Evolutionary conservation across 106 monocot genomes (phyloP).

Genomic region (Chionographis japonica): DNA sequence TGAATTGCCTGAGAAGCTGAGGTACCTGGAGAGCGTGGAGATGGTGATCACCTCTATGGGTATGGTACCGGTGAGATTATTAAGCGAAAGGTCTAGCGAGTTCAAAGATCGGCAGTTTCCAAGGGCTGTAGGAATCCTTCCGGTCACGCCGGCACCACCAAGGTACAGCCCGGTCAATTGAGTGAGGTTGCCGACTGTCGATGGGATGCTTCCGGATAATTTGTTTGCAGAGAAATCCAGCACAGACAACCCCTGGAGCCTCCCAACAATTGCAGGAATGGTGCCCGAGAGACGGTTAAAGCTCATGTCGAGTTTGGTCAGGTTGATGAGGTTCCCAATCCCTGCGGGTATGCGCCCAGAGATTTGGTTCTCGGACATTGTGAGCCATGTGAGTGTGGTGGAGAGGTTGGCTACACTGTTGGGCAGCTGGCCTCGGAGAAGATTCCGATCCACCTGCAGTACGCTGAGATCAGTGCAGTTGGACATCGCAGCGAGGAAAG

Average conservation of each 20-base stretch:
- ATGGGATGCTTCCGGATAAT: constrained; percentile 12
- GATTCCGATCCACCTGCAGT: not conserved
- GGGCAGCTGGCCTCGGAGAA: not conserved
- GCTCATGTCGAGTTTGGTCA: not conserved
- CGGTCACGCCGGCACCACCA: not conserved
- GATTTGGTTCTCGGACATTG: constrained; percentile 1
- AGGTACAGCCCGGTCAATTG: not conserved
- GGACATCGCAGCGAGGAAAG: constrained; percentile 14
- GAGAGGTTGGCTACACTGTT: constrained; percentile 11
- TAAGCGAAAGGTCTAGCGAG: not conserved
- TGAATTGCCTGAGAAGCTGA: constrained; percentile 9
- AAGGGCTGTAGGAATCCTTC: not conserved
- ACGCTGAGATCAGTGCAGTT: constrained; percentile 6
- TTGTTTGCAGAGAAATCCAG: constrained; percentile 10
- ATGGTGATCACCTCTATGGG: not conserved
- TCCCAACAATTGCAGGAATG: constrained; percentile 14
- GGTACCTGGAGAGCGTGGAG: not conserved
- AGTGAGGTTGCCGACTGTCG: constrained; percentile 6
- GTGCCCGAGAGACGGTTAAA: not conserved
- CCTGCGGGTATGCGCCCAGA: constrained; percentile 11
- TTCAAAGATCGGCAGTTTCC: not conserved
- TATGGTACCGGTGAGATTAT: constrained; percentile 1
- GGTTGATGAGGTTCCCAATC: constrained; percentile 11
- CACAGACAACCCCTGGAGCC: constrained; percentile 4
- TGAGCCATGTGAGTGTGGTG: not conserved